Conservation (phyloP, 768 basidiomycete genomes). For the Daedalea quercina region DNA sequence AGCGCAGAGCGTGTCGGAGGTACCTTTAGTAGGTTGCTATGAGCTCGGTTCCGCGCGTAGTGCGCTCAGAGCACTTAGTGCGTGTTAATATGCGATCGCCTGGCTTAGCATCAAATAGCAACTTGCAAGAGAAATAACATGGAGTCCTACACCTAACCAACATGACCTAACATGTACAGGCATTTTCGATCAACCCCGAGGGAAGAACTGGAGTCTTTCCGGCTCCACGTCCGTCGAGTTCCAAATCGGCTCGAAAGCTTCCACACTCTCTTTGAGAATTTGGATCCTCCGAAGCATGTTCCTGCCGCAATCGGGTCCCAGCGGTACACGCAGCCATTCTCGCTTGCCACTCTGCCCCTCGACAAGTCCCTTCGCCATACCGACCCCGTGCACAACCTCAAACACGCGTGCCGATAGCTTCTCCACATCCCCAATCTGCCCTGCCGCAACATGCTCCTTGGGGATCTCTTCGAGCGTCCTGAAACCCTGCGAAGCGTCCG, state of each 20-base stretch:
- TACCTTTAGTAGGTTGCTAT: no score
- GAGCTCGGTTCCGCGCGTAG: no score
- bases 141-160: no score
- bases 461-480: slow-evolving; percentile 3
- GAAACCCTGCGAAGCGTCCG: slow-evolving; percentile 13
- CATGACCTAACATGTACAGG: no score
- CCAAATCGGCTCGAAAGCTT: slow-evolving; percentile 18
- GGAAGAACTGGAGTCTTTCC: slow-evolving; percentile 7
- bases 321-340: slow-evolving; percentile 16
- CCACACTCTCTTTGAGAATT: slow-evolving; percentile 12
- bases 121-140: no score
- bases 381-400: slow-evolving; percentile 18
- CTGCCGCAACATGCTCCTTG: not conserved
- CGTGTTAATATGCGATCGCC: no score
- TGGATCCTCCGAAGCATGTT: slow-evolving; percentile 14
- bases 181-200: no score
- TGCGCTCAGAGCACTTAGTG: no score
- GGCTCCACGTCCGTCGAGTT: slow-evolving; percentile 18
- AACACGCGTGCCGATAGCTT: slow-evolving; percentile 17
- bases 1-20: no score
- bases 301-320: slow-evolving; percentile 17
- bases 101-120: no score
- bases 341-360: slow-evolving; percentile 5
- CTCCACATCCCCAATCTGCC: slow-evolving; percentile 18
- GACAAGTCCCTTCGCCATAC: slow-evolving; percentile 10